Conservation (phyloP, 805 yeast species). For the Hanseniaspora lachancei region DNA sequence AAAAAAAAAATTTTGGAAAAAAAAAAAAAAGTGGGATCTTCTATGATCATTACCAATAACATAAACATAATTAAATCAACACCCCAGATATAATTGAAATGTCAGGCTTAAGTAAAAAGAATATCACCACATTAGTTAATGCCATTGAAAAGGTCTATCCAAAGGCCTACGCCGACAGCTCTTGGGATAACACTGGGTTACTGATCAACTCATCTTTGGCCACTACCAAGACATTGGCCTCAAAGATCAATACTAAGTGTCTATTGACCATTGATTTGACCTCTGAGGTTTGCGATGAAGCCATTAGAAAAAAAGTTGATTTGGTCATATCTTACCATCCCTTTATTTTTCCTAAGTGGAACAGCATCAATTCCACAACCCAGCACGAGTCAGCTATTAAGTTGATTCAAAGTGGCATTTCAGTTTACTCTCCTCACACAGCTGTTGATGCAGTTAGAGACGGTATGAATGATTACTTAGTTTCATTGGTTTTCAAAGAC, state of each 20-base stretch:
- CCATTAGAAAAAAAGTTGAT: conserved; percentile 41
- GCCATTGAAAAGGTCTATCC: conserved; percentile 71
- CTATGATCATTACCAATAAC: background rate
- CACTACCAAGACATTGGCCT: conserved; percentile 13
- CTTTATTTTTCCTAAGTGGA: conserved; percentile 80
- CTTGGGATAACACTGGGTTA: conserved; percentile 95
- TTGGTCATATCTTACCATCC: conserved; percentile 85
- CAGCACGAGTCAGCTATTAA: conserved; percentile 69
- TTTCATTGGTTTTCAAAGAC: conserved; percentile 39
- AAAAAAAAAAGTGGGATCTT: background rate
- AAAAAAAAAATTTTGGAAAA: background rate
- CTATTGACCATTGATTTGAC: conserved; percentile 80
- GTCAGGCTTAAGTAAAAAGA: background rate
- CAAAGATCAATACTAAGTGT: conserved; percentile 21
- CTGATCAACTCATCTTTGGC: conserved; percentile 47
- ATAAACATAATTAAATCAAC: no score
- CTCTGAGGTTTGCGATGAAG: conserved; percentile 71
- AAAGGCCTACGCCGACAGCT: conserved; percentile 57
- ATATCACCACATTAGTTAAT: background rate
- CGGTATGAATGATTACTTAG: conserved; percentile 94
- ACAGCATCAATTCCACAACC: conserved; percentile 50
- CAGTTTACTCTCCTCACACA: conserved; percentile 92
- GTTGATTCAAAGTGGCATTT: conserved; percentile 61
- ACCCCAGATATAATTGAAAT: background rate
- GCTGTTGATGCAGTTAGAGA: conserved; percentile 82